Conservation (phyloP, 2,329 filamentous ascomycete species). For the Cladosporium sp. region DNA sequence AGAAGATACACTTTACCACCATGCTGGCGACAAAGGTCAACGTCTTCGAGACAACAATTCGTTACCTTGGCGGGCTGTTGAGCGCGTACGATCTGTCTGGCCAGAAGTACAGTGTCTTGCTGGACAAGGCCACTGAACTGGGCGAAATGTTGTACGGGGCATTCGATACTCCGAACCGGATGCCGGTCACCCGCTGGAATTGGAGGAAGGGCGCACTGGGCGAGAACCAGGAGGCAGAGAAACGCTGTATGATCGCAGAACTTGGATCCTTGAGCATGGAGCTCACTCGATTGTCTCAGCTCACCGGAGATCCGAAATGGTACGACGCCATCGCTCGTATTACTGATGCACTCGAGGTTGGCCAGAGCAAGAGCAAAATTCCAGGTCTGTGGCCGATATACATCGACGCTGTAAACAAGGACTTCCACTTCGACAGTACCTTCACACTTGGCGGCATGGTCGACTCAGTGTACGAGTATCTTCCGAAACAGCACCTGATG, state of each 20-base stretch:
- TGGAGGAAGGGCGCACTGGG: conserved; percentile 45
- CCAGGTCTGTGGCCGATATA: conserved; percentile 64
- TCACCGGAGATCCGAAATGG: conserved; percentile 60
- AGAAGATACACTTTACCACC: conserved; percentile 61
- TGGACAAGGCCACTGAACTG: conserved; percentile 63
- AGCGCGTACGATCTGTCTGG: conserved; percentile 69
- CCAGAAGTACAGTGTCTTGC: conserved; percentile 50
- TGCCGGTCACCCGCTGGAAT: conserved; percentile 62
- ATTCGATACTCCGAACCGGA: conserved; percentile 68
- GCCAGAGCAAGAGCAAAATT: conserved; percentile 56
- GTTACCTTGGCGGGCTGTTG: conserved; percentile 68
- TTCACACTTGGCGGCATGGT: conserved; percentile 38
- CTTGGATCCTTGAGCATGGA: conserved; percentile 62
- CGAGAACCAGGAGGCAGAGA: conserved; percentile 33
- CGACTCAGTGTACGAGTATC: conserved; percentile 39
- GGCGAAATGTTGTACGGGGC: conserved; percentile 65
- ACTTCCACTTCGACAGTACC: conserved; percentile 32
- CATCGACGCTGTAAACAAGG: conserved; percentile 47
- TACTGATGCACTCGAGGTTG: conserved; percentile 54
- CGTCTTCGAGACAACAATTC: conserved; percentile 70
- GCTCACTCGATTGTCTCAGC: conserved; percentile 64
- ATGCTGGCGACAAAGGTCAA: conserved; percentile 57
- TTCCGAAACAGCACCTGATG: conserved; percentile 33
- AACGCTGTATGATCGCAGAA: conserved; percentile 48
- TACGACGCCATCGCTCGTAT: conserved; percentile 64